Evolutionary conservation across 2,329 filamentous ascomycete genomes (phyloP).

Genomic region (Diaporthe sp.): DNA sequence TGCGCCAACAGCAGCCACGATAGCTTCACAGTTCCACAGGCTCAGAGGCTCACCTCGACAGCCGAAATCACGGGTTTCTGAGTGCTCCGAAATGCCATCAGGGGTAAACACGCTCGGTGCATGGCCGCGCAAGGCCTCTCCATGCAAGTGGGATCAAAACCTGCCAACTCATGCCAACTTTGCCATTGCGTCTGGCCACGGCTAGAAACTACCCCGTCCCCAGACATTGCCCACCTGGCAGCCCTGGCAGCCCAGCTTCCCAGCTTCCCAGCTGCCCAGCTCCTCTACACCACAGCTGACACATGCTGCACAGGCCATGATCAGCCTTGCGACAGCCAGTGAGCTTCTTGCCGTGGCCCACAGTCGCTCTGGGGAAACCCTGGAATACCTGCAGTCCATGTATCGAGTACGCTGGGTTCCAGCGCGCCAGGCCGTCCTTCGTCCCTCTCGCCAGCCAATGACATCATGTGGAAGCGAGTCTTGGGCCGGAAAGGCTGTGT

Average conservation of each 20-base stretch:
- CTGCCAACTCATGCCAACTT: conserved; percentile 39
- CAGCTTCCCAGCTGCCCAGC: conserved; percentile 1
- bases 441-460: conserved; percentile 42
- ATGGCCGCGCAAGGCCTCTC: conserved; percentile 23
- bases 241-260: too few species aligned
- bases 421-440: conserved; percentile 27
- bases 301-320: conserved; percentile 25
- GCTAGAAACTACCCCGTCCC: neutral
- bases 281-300: conserved; percentile 24
- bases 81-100: neutral
- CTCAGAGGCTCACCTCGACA: neutral
- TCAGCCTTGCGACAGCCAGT: conserved; percentile 20
- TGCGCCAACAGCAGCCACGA: conserved; percentile 2
- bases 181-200: conserved; percentile 3
- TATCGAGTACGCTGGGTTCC: conserved; percentile 27
- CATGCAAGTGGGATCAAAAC: conserved; percentile 17
- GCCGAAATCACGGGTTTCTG: neutral
- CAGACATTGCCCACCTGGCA: neutral
- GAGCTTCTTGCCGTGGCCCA: conserved; percentile 17
- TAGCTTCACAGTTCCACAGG: conserved; percentile 21
- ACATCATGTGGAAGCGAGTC: conserved; percentile 44
- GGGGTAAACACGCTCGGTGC: neutral
- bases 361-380: conserved; percentile 23
- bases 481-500: conserved; percentile 35
- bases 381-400: conserved; percentile 14